Evolutionary conservation across 2,329 filamentous ascomycete species (phyloP), one percentile per base, ranked within the genome.

Genomic region (Drechslerella stenobrocha): DNA sequence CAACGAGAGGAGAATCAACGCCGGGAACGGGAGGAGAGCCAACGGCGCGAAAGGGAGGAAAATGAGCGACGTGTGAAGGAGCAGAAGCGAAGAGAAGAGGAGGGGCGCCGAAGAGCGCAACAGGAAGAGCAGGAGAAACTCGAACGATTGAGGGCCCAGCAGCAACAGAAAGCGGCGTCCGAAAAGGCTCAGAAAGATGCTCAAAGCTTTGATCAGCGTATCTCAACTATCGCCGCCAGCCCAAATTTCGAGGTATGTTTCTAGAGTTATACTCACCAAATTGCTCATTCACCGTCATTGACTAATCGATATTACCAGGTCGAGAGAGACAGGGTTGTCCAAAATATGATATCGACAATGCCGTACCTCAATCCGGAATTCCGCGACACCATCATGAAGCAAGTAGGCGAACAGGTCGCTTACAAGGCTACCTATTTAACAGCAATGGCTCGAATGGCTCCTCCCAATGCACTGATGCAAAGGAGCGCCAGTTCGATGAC

Each of bases 311-410:
- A n/a, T 30, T 11, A 5, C 28, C 11, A 58, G 42, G 35, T 5
- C 30, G 51, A 15, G 6, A 44, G 23, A 9, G 34, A 53, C 13
- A 24, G 40, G 18, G 32, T 32, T 8, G 45, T 40, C 1, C 44
- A 67, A 13, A 22, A 48, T 8, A 23, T 67, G 2, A 30, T 60
- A 1, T 13, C 48, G 1, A 51, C 55, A 2, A 67, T 67, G 63
- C 47, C 47, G 6, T 67, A 56, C 18, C 45, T 53, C 2, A n/a
- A 26, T 15, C 23, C 34, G 1, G 22, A 13, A 2, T 11, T 28
- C 22, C 46, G 30, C n/a, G 63, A 60, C 23, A 32, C 3, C 4
- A 30, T 56, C n/a, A 52, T 51, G 26, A 11, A 34, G 4, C 32
- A 37, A 11, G 11, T 58, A 6, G 32, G 44, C 23, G 20, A 23